These are phyloP conservation scores for Smittium mucronatum DNA, from an alignment of 371 early-diverging fungal genomes.

Conservation along the genomic window DNA sequence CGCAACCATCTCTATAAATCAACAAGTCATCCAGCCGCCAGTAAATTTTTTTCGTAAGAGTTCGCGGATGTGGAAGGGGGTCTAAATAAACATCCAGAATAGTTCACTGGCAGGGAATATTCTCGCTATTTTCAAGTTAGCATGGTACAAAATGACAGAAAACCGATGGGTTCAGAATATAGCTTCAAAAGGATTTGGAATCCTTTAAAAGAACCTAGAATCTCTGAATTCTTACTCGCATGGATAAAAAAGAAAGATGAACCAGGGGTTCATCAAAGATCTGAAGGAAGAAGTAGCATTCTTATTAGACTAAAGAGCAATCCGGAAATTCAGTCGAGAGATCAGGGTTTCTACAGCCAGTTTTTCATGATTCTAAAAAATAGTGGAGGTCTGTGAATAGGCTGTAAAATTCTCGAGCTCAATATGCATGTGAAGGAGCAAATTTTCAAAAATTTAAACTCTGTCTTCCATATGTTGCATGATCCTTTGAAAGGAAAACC, in stretches of 20 bases:
- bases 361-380: constrained; percentile 13
- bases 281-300: background rate
- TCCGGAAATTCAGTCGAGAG: background rate
- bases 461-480: constrained; percentile 26
- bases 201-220: too few species aligned
- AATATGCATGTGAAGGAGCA: constrained; percentile 26
- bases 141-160: background rate
- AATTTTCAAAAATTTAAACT: constrained; percentile 19
- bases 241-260: background rate
- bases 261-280: background rate
- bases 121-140: background rate
- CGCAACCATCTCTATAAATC: too few species aligned
- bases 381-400: constrained; percentile 11
- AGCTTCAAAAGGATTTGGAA: background rate
- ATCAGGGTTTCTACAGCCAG: background rate
- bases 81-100: background rate
- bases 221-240: too few species aligned
- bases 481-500: constrained; percentile 21
- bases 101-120: background rate
- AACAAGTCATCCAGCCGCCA: too few species aligned
- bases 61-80: background rate
- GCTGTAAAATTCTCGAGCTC: constrained; percentile 26
- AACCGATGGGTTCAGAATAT: background rate
- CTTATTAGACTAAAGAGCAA: constrained; percentile 6
- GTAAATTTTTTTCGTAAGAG: background rate